Evolutionary conservation across 1,139 yeast genomes (phyloP), one percentile per base, ranked within the genome.

Genomic region (Debaryomyces udenii): DNA sequence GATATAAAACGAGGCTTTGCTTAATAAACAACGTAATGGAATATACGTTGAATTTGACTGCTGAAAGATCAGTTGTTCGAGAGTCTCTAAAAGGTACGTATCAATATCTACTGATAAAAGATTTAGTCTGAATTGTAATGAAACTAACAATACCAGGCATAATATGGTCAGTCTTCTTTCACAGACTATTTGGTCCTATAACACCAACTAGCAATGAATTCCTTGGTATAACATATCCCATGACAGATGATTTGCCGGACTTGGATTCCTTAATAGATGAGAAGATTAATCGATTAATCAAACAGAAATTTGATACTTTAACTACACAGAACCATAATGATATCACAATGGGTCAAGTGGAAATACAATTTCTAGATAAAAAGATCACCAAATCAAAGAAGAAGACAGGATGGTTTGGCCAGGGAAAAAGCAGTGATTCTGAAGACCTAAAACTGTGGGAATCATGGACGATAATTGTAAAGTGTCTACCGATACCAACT

Each of bases 151-250:
- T 10, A 15, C n/a, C 42, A 69, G 93, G 89, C 3, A 60, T 84
- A 27, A 59, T 85, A 44, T 81, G 86, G 70, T 68, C 87, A 1
- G 78, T 86, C 20, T 78, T 86, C 59, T 86, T 86, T 57, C 81
- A 82, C 44, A 64, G 95, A 35, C 66, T 85, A 24, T 82, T 86
- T 57, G 91, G 93, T 0, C 77, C 84, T 1, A 69, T 85, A 17
- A 61, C 66, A 1, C 91, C 94, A 2, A 59, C 68, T 16, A 73
- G 76, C 2, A 62, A 59, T 36, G 72, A 70, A 38, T 76, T 77
- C 47, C 57, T 73, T 22, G 70, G 64, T 18, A 60, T 74, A 9
- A 65, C 79, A 5, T 77, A 76, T 49, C 78, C 80, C 4, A 59
- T 66, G 54, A 76, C 73, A 1, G 56, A 57, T 1, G 65, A 66